Evolutionary conservation across 1,284 basidiomycete species (phyloP), one percentile per base, ranked within the genome.

Genomic region (Moesziomyces sp.): DNA sequence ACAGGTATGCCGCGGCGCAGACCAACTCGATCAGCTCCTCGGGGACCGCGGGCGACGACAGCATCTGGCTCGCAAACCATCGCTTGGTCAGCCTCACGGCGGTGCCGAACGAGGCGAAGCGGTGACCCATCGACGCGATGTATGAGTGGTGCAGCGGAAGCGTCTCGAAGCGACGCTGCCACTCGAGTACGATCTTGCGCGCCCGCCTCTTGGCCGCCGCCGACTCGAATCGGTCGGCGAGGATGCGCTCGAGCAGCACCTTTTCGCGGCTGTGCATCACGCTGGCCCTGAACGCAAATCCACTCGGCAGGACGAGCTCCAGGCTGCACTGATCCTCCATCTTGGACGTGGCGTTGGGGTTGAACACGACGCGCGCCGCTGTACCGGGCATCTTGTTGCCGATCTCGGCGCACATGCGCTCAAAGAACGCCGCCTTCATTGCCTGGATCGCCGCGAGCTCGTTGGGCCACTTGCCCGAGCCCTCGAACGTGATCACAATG

Each of bases 401-500:
- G n/a, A 83, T 61, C 21, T 74, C 62, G n/a, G 54, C 52, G 26
- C 77, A 76, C 48, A 83, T 74, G 40, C 76, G 74, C 46, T 84
- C 80, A 47, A 76, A 78, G 83, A 99, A 91, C 0, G 96, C 96
- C 3, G 97, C 87, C 85, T 99, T 99, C 86, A 95, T 92, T 76
- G 93, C 94, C 84, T 97, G 95, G 48, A 98, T 92, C 0, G 94
- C 94, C 18, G 87, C 88, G 1, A 99, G 88, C 78, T 99, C 94
- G 80, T 98, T 94, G 0, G 97, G 97, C 97, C 97, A 99, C 73
- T 89, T 89, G 0, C 91, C 91, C 0, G 93, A 96, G 91, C 38
- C 89, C 88, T 56, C 92, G 88, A 69, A 89, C 88, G 19, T 85
- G 75, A 44, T 88, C 86, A 58, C 89, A 87, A 59, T 85, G 81